These are phyloP conservation scores for Hordeum pubiflorum DNA, from an alignment of 202 grass and related monocot genomes.

Conservation along the genomic window DNA sequence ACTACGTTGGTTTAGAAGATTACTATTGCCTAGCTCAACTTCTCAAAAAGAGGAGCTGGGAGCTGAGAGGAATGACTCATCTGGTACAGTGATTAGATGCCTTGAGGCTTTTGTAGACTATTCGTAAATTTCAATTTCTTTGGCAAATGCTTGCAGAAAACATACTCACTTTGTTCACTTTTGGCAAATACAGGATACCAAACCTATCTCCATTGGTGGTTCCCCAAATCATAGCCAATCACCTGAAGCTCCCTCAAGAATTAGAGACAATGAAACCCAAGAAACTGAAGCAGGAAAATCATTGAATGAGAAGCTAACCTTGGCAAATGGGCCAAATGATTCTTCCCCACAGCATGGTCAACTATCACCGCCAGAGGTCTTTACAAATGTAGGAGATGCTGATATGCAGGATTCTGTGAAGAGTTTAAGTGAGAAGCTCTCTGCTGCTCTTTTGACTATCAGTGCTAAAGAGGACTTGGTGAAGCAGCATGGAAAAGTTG, in stretches of 20 bases:
- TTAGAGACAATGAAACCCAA: conserved; percentile 33
- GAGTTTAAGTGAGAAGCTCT: conserved; percentile 76
- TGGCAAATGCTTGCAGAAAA: neutral
- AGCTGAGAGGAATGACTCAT: conserved; percentile 1
- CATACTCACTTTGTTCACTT: conserved; percentile 14
- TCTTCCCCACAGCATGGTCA: conserved; percentile 32
- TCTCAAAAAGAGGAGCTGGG: neutral
- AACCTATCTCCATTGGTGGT: conserved; percentile 20
- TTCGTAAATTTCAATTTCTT: conserved; percentile 3
- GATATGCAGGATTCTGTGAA: conserved; percentile 50
- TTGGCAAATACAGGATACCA: conserved; percentile 40
- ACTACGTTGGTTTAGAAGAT: neutral
- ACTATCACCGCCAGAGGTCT: conserved; percentile 13
- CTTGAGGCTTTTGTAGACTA: neutral
- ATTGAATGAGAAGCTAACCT: conserved; percentile 40
- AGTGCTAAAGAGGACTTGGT: conserved; percentile 89
- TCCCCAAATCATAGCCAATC: conserved; percentile 47
- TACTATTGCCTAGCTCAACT: neutral
- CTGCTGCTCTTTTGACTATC: conserved; percentile 71
- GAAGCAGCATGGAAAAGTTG: conserved; percentile 89
- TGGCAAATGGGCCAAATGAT: conserved; percentile 20
- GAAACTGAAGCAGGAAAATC: conserved; percentile 38
- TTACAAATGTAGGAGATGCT: conserved; percentile 20
- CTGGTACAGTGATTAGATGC: neutral
- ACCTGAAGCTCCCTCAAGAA: conserved; percentile 42